A percentile compares a stretch with the other conserved stretches of the same genome.
Evolutionary conservation across 768 basidiomycete species (phyloP).

Genomic region (Russula earlei): DNA sequence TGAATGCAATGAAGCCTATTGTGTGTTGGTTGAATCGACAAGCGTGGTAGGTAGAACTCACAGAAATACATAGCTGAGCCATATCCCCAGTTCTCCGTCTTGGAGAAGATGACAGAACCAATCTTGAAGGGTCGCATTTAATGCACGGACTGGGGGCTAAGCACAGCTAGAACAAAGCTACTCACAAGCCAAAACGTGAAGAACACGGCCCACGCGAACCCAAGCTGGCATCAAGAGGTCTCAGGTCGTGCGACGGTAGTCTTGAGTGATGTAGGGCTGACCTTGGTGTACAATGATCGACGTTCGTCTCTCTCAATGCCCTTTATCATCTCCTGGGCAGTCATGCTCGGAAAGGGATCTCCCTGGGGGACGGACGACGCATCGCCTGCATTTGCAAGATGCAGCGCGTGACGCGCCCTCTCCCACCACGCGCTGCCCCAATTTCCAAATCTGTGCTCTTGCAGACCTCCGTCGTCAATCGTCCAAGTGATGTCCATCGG

Average conservation of each 20-base stretch:
- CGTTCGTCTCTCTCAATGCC: constrained; percentile 32
- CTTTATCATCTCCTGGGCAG: constrained; percentile 19
- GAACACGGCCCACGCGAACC: constrained; percentile 51
- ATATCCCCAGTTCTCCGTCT: constrained; percentile 63
- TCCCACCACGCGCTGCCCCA: constrained; percentile 1
- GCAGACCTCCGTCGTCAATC: background rate
- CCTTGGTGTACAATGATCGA: constrained; percentile 48
- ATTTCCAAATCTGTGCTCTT: too few relatives aligned
- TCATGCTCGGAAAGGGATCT: constrained; percentile 1
- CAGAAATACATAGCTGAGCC: constrained; percentile 65
- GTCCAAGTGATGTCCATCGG: constrained; percentile 11
- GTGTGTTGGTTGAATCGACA: background rate
- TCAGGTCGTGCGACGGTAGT: too few relatives aligned
- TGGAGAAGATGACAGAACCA: constrained; percentile 59
- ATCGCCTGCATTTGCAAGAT: background rate
- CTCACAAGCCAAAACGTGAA: constrained; percentile 70
- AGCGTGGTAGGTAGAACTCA: constrained; percentile 26
- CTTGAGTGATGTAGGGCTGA: constrained; percentile 21
- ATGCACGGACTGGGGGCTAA: background rate
- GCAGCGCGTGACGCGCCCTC: background rate
- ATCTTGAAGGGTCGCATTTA: constrained; percentile 30
- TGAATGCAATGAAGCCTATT: constrained; percentile 62
- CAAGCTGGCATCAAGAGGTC: constrained; percentile 25
- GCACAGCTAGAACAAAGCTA: background rate
- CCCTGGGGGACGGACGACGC: background rate